phyloP scores from a whole-genome alignment of 176 grass and related monocot genomes.

The Oryza glumipatula region DNA sequence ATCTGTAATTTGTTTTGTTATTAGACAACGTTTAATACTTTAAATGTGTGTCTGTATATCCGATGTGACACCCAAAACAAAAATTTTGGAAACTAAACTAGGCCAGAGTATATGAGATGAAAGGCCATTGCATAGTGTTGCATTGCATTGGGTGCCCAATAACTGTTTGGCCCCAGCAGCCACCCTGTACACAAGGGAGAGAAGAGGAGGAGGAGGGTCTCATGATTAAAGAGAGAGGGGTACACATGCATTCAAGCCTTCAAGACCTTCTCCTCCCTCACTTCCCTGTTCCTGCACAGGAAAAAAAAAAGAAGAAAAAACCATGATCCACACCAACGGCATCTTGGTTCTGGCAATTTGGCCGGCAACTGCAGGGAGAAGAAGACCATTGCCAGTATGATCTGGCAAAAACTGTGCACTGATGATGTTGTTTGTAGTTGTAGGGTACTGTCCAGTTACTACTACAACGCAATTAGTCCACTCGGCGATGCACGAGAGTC shows the following conservation, averaged over 20 bases:
- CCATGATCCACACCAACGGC: neutral
- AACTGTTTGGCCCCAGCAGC: slow-evolving; percentile 45
- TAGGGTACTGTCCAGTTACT: neutral
- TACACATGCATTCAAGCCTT: slow-evolving; percentile 41
- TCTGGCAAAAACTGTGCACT: slow-evolving; percentile 19
- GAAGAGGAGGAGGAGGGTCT: neutral
- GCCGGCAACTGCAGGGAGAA: neutral
- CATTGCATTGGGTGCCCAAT: slow-evolving; percentile 31
- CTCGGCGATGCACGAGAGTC: neutral
- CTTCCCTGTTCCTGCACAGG: slow-evolving; percentile 37
- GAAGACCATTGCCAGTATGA: slow-evolving; percentile 19
- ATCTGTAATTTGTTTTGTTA: too few relatives aligned
- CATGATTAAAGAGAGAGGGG: slow-evolving; percentile 31
- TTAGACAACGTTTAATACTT: too few relatives aligned
- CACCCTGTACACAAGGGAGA: slow-evolving; percentile 35
- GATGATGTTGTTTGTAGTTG: slow-evolving; percentile 22
- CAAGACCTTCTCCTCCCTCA: slow-evolving; percentile 8
- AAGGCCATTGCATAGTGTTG: neutral
- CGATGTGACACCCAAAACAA: too few relatives aligned
- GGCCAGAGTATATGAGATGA: neutral
- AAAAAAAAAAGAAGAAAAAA: neutral
- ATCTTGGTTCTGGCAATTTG: neutral
- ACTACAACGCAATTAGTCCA: neutral
- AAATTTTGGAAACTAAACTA: too few relatives aligned
- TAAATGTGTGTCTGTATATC: too few relatives aligned